A percentile compares a stretch with the other conserved stretches of the same genome.
Evolutionary conservation across 78 protist genomes (phyloP).

Genomic region (Planoprotostelium fungivorum): DNA sequence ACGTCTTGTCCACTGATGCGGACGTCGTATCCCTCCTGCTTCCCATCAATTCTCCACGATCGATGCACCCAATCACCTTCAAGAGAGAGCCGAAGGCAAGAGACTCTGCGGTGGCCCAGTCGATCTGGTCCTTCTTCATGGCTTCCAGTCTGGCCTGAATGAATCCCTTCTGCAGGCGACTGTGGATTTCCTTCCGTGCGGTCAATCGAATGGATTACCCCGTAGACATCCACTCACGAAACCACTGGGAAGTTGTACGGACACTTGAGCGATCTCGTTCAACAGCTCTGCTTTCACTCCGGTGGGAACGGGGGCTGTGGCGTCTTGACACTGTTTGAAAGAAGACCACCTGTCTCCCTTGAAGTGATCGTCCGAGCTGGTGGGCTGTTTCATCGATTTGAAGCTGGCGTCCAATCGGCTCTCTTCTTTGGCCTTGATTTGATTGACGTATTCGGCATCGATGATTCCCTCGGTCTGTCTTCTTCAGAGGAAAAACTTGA

Average conservation of each 20-base stretch:
- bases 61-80: slow-evolving; percentile 5
- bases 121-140: slow-evolving; percentile 59
- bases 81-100: slow-evolving; percentile 87
- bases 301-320: slow-evolving; percentile 18
- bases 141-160: slow-evolving; percentile 23
- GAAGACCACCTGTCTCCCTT: slow-evolving; percentile 30
- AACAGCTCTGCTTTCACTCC: slow-evolving; percentile 42
- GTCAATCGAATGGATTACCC: not conserved
- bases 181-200: slow-evolving; percentile 24
- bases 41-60: not conserved
- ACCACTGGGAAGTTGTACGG: slow-evolving; percentile 32
- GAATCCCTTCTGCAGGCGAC: slow-evolving; percentile 27
- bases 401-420: slow-evolving; percentile 19
- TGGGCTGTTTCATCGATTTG: not conserved
- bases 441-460: not conserved
- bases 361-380: slow-evolving; percentile 36
- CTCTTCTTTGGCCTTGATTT: slow-evolving; percentile 21
- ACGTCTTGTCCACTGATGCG: slow-evolving; percentile 88
- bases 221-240: slow-evolving; percentile 4
- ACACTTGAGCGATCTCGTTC: slow-evolving; percentile 20
- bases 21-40: slow-evolving; percentile 63
- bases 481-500: too few species aligned
- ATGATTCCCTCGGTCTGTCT: slow-evolving; percentile 7
- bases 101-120: slow-evolving; percentile 92
- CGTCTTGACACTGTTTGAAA: slow-evolving; percentile 21